phyloP scores from a whole-genome alignment of 2,329 filamentous ascomycete species.

The Trichoderma guizhouense region DNA sequence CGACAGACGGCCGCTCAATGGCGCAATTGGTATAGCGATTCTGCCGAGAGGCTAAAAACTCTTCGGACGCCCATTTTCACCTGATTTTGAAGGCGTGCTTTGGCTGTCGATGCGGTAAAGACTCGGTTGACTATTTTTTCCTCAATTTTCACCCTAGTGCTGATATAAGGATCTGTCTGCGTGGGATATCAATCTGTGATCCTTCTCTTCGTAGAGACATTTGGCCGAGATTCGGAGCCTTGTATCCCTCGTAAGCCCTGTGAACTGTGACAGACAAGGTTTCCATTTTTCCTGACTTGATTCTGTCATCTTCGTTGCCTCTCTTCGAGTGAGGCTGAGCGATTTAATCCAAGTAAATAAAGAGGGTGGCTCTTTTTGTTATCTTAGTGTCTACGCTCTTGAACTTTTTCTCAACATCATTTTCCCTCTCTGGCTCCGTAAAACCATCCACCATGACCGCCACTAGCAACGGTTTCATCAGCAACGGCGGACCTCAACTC shows the following conservation, averaged over 20 bases:
- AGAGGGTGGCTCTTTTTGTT: not conserved
- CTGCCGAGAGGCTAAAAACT: not conserved
- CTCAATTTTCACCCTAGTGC: not conserved
- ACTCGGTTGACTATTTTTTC: conserved; percentile 3
- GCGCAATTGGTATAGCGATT: not conserved
- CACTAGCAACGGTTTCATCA: conserved; percentile 20
- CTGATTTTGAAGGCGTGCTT: not conserved
- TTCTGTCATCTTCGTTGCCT: not conserved
- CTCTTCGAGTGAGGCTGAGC: not conserved
- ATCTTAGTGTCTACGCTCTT: not conserved
- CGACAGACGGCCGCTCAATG: conserved; percentile 9
- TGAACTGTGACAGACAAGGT: not conserved
- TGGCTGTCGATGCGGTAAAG: not conserved
- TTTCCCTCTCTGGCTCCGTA: not conserved
- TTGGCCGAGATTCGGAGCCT: conserved; percentile 1
- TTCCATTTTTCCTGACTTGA: not conserved
- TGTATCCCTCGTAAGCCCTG: not conserved
- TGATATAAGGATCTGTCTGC: not conserved
- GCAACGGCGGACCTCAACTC: conserved; percentile 23
- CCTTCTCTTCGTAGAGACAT: not conserved
- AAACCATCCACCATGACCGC: not conserved
- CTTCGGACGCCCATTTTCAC: not conserved
- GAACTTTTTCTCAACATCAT: not conserved
- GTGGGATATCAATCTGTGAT: not conserved
- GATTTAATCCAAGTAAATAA: not conserved